Conservation (phyloP, 441 rosid species). For the Erysimum pusillum region DNA sequence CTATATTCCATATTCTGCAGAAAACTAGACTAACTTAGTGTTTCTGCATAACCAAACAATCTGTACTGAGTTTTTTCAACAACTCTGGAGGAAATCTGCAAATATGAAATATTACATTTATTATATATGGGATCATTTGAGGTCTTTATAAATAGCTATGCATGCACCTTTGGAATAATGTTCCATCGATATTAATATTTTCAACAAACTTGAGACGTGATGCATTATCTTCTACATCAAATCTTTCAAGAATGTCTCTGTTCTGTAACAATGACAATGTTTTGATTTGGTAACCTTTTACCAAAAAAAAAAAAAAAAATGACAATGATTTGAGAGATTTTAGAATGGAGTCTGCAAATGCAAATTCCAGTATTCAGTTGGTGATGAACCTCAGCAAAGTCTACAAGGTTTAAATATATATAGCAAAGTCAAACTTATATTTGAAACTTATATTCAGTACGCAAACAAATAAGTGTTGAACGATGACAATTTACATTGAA, state of each 20-base stretch:
- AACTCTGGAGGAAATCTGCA: conserved; percentile 81
- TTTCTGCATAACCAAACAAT: conserved; percentile 89
- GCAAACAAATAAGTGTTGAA: neutral
- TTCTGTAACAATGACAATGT: conserved; percentile 65
- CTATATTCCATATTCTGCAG: neutral
- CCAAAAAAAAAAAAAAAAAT: too few relatives aligned
- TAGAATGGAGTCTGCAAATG: neutral
- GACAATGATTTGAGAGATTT: neutral
- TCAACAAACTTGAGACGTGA: conserved; percentile 76
- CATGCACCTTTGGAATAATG: conserved; percentile 84
- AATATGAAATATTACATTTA: neutral
- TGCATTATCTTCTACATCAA: conserved; percentile 70
- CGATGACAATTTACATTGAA: conserved; percentile 57
- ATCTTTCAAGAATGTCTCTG: conserved; percentile 72
- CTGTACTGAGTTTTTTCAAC: conserved; percentile 74
- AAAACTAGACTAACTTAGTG: conserved; percentile 48
- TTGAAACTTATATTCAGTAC: too few relatives aligned
- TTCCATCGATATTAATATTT: conserved; percentile 67
- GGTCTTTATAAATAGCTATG: neutral
- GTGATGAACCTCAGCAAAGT: neutral
- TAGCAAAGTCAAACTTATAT: too few relatives aligned
- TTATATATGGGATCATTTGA: neutral
- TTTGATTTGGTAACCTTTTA: too few relatives aligned
- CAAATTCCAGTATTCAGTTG: neutral
- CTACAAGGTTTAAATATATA: neutral